Base-by-base conservation (phyloP, 352 stramenopile species). In the Globisporangium perplexum region DNA sequence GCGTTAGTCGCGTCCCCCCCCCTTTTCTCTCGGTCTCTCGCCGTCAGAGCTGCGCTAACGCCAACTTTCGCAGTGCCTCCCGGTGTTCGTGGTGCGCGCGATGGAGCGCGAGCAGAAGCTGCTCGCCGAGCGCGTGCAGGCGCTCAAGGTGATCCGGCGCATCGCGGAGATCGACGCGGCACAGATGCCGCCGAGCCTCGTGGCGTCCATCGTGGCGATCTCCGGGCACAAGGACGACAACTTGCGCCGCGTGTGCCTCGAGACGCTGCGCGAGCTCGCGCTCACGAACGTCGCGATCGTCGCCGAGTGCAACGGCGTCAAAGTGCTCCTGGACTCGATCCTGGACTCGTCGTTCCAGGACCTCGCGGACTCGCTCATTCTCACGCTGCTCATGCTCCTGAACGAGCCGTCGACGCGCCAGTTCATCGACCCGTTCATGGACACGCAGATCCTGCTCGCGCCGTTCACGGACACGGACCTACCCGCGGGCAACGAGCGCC, bases 401-500 rank as follows among this genome's bases (percentile, higher is more conserved):
- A 93, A 93, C 33, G 85, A 95, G 49, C 79, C 82, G 1, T 71
- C 83, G 7, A 95, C 85, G n/a, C 75, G 87, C 22, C 72, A 86
- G 51, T 95, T 84, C 54, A 86, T 96, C 24, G 71, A 93, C 24
- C 85, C 85, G n/a, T 93, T 93, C 55, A 76, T 95, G 46, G 85
- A 96, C 51, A 87, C 83, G 20, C 83, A 93, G 51, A 77, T 95
- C 36, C 63, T 96, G 7, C 51, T 96, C 6, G 86, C 87, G 17
- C 87, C 87, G 14, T 93, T 96, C 64, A 96, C 87, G 8, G 86
- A 96, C 64, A 94, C 87, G 3, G 87, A 96, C 42, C 53, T 90
- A 1, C 83, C 83, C 17, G 83, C 82, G 1, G 84, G 83, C 0
- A 93, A 92, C 28, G 85, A 96, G 50, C 60, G 87, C 31, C 81